Evolutionary conservation across 2,329 filamentous ascomycete species (phyloP).

Genomic region (Trichoderma koningii): DNA sequence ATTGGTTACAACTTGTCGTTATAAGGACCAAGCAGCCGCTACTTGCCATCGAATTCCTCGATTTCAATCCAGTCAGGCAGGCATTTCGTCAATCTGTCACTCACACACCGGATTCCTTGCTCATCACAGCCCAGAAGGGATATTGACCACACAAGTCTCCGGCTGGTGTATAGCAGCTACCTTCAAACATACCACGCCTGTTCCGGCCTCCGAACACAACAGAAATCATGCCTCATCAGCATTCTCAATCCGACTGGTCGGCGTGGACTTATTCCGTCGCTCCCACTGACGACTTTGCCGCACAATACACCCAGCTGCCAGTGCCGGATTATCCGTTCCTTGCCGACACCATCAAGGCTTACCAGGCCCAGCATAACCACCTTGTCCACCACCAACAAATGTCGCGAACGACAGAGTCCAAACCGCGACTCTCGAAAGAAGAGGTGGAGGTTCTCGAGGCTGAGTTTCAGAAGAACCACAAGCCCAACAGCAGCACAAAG

Average conservation of each 20-base stretch:
- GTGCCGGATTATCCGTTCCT: constrained; percentile 43
- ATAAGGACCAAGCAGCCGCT: constrained; percentile 5
- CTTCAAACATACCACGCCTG: constrained; percentile 4
- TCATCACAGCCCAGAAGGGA: not conserved
- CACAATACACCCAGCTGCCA: constrained; percentile 39
- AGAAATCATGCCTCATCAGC: constrained; percentile 39
- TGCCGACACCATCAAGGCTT: constrained; percentile 44
- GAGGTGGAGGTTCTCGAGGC: constrained; percentile 61
- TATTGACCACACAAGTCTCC: constrained; percentile 4
- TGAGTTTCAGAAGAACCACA: constrained; percentile 65
- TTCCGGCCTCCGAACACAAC: not conserved
- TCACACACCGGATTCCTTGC: not conserved
- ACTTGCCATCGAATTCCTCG: constrained; percentile 8
- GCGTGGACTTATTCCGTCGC: constrained; percentile 40
- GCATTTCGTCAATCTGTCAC: not conserved
- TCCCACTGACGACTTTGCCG: constrained; percentile 35
- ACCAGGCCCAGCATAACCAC: constrained; percentile 42
- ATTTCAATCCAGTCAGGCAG: not conserved
- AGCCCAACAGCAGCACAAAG: constrained; percentile 64
- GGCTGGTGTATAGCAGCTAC: not conserved
- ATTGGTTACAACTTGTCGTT: not conserved
- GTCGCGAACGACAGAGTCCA: constrained; percentile 50
- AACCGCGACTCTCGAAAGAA: constrained; percentile 58
- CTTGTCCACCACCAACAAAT: constrained; percentile 44
- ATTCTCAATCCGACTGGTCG: constrained; percentile 42